Percentiles rank a stretch among this genome's conserved stretches.
Conservation (phyloP, 2,329 filamentous ascomycete species). For the Colletotrichum limetticola region DNA sequence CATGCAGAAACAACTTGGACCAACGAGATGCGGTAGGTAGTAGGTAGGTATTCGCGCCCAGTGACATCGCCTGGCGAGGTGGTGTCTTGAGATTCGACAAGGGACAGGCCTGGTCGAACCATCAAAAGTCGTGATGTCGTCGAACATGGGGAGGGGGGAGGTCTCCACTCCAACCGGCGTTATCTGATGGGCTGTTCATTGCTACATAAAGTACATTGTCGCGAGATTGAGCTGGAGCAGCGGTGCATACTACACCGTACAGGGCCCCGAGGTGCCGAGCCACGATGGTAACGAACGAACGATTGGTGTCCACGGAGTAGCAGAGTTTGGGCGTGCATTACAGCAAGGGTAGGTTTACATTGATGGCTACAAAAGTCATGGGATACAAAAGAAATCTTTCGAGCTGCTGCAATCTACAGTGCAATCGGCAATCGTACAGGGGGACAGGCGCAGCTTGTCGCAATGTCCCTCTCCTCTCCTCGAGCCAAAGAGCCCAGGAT, state of each 20-base stretch:
- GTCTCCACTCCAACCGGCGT: neutral
- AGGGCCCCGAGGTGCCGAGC: neutral
- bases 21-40: neutral
- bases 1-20: neutral
- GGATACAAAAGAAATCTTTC: neutral
- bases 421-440: neutral
- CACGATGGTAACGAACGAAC: neutral
- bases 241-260: too few relatives aligned
- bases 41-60: too few relatives aligned
- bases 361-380: neutral
- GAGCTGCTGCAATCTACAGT: neutral
- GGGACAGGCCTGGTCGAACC: neutral
- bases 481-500: neutral
- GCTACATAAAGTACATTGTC: neutral
- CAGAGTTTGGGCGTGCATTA: neutral
- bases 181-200: neutral
- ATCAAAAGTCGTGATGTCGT: neutral
- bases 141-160: neutral
- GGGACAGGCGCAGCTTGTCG: neutral
- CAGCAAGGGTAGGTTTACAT: neutral
- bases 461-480: neutral
- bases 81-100: neutral
- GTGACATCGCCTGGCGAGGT: too few relatives aligned
- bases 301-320: neutral
- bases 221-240: slow-evolving; percentile 5